phyloP scores from a whole-genome alignment of 2,329 filamentous ascomycete genomes.

The Herpotrichia juniperi region DNA sequence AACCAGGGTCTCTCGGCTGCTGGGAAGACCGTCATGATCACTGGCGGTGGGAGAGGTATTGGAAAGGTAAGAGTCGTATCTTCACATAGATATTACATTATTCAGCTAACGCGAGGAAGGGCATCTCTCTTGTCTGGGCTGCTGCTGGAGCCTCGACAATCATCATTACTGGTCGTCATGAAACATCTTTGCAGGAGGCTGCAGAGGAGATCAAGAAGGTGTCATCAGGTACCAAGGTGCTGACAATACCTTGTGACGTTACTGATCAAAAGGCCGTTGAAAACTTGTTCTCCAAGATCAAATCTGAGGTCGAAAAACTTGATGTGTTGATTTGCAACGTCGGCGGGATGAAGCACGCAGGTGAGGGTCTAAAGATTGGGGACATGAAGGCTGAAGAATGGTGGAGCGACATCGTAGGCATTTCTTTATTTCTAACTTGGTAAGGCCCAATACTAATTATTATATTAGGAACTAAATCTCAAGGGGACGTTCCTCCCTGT shows the following conservation, averaged over 20 bases:
- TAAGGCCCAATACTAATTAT: not conserved
- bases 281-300: conserved; percentile 18
- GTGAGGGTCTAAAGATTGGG: no score
- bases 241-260: conserved; percentile 26
- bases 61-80: conserved; percentile 15
- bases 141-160: conserved; percentile 29
- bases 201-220: not conserved
- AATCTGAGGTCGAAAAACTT: conserved; percentile 14
- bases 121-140: conserved; percentile 29
- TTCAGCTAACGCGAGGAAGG: conserved; percentile 16
- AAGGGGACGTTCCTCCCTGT: conserved; percentile 19
- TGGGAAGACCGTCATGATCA: conserved; percentile 28
- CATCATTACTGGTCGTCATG: conserved; percentile 28
- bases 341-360: conserved; percentile 8
- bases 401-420: conserved; percentile 16
- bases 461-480: conserved; percentile 16
- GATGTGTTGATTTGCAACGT: conserved; percentile 26
- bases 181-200: conserved; percentile 15
- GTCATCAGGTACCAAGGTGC: conserved; percentile 19
- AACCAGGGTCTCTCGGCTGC: conserved; percentile 16
- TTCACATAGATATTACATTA: conserved; percentile 1
- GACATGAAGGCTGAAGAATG: conserved; percentile 10
- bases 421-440: conserved; percentile 1
- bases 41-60: conserved; percentile 24
- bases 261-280: conserved; percentile 22